Evolutionary conservation across 2,329 filamentous ascomycete genomes (phyloP), one percentile per base, ranked within the genome.

Genomic region (Diaporthe aspalathi): DNA sequence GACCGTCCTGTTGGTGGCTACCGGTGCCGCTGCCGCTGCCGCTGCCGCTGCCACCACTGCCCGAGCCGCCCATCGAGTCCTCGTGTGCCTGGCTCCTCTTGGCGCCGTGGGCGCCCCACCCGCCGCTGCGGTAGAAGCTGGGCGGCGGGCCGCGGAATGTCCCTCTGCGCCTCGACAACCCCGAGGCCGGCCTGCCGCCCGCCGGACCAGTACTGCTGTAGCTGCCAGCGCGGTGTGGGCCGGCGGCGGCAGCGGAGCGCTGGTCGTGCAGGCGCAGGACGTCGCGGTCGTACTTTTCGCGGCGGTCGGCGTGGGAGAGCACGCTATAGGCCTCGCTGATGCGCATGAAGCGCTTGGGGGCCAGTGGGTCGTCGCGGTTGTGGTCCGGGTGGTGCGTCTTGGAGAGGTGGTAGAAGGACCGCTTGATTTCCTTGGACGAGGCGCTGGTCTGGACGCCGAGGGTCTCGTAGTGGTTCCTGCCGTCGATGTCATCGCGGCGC

Each of bases 301-400:
- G 94, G 79, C 94, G 94, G 24, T 90, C 86, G 22, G 92, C 85
- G 75, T 92, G 89, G 71, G 91, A 90, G 71, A 98, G 92, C 54
- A 93, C 82, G 71, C 90, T 86, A 85, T 97, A 98, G 76, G 95
- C 94, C 79, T 96, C 92, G 79, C 90, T 92, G 79, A 98, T 92
- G 76, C 90, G 88, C 81, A 94, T 90, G 86, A 97, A 99, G 79
- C 91, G 93, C 71, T 89, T 84, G 5, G 91, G 86, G 73, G 95
- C 93, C 71, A 83, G 79, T 5, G 93, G 92, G 81, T 97, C 92
- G 76, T 88, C 79, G 72, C 88, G 93, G 85, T 98, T 97, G 79
- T 91, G 90, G 86, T 99, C 96, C 1, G 96, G 96, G 82, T 99
- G 96, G 87, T 97, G 92, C 68, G 88, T 84, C 83, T 98, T 97